Conservation (phyloP, 2,329 filamentous ascomycete species). For the Graphilbum sp. region DNA sequence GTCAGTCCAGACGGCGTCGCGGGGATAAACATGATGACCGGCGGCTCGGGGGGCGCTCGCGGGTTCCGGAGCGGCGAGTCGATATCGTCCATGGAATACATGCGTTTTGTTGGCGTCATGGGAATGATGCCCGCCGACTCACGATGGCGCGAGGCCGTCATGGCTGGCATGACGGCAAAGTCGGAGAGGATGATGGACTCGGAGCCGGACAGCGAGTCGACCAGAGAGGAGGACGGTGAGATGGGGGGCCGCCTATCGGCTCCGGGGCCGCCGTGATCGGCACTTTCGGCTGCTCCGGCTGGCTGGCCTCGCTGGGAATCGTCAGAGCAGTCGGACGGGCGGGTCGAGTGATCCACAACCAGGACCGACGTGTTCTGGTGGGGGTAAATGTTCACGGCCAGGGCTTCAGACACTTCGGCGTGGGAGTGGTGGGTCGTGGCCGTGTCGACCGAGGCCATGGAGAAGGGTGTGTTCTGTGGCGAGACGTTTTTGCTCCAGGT, state of each 20-base stretch:
- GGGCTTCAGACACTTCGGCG: slow-evolving; percentile 44
- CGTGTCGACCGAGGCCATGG: slow-evolving; percentile 43
- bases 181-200: too few relatives aligned
- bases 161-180: background rate
- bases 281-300: too few relatives aligned
- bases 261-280: too few relatives aligned
- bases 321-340: slow-evolving; percentile 28
- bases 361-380: slow-evolving; percentile 49
- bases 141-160: background rate
- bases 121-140: slow-evolving; percentile 13
- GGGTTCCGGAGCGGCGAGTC: slow-evolving; percentile 48
- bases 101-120: slow-evolving; percentile 34
- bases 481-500: slow-evolving; percentile 36
- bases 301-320: slow-evolving; percentile 8
- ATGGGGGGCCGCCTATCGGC: too few relatives aligned
- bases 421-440: slow-evolving; percentile 31
- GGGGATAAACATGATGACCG: slow-evolving; percentile 40
- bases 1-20: slow-evolving; percentile 45
- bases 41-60: slow-evolving; percentile 36
- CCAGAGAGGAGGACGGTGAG: too few relatives aligned
- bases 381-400: slow-evolving; percentile 43
- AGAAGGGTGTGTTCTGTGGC: slow-evolving; percentile 45
- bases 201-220: background rate
- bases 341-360: slow-evolving; percentile 39
- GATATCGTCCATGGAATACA: slow-evolving; percentile 32